Conservation (phyloP, 768 basidiomycete genomes). For the Tephrocybe sp. region DNA sequence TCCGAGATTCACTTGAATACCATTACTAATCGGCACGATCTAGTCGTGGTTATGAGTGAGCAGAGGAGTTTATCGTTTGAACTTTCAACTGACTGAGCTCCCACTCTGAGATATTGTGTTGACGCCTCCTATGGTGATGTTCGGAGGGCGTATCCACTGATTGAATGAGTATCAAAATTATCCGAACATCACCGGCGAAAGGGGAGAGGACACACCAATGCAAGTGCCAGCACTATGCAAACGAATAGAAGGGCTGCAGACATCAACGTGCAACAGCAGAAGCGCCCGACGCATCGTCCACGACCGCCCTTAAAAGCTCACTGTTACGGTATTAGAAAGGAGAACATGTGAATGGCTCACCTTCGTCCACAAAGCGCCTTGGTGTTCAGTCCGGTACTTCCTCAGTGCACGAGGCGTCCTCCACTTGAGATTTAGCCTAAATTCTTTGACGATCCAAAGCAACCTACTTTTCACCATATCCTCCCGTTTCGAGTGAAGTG, state of each 20-base stretch:
- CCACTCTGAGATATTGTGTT: slow-evolving; percentile 32
- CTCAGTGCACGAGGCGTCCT: slow-evolving; percentile 42
- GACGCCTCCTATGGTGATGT: slow-evolving; percentile 54
- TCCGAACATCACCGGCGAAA: neutral
- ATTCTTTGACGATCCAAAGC: neutral
- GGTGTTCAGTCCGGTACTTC: slow-evolving; percentile 52
- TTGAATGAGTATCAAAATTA: neutral
- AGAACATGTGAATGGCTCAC: slow-evolving; percentile 27
- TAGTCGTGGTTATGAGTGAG: slow-evolving; percentile 5
- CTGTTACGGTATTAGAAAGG: neutral
- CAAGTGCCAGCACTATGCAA: slow-evolving; percentile 63
- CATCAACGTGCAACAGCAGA: slow-evolving; percentile 76
- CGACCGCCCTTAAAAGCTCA: slow-evolving; percentile 50
- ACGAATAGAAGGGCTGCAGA: slow-evolving; percentile 60
- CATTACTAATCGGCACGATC: slow-evolving; percentile 39
- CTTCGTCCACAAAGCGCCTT: slow-evolving; percentile 69
- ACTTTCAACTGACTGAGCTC: slow-evolving; percentile 40
- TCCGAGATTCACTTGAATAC: slow-evolving; percentile 55
- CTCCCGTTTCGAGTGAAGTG: slow-evolving; percentile 1
- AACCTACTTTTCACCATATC: slow-evolving; percentile 12
- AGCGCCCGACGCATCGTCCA: slow-evolving; percentile 58
- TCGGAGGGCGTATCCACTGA: slow-evolving; percentile 79
- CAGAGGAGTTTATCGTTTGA: neutral
- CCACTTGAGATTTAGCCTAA: neutral
- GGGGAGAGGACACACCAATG: slow-evolving; percentile 47